Evolutionary conservation across 1,139 yeast genomes (phyloP), one percentile per base, ranked within the genome.

Genomic region (Yueomyces sp.): DNA sequence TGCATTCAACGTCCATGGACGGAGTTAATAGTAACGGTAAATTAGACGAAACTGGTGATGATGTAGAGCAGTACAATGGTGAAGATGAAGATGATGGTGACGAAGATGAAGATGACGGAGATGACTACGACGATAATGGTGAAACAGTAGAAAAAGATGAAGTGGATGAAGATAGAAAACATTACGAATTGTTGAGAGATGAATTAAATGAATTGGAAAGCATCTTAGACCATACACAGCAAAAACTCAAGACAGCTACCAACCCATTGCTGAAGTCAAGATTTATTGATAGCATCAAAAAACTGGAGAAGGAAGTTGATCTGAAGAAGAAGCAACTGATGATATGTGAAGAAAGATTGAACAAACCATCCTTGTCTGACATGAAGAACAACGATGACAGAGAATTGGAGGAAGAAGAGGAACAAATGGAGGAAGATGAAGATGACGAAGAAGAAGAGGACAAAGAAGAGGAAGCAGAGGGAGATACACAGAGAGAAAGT

Each of bases 241-340:
- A 72, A 42, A 91, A 85, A 52, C 75, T 86, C 41, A 76, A 73
- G 19, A 80, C 81, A 45, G 89, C 94, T 1, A 77, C 89, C 35
- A 87, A 87, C 59, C 89, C 89, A 54, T 81, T 91, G 67, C 73
- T 91, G 76, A 79, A 81, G 59, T 84, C 82, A 64, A 81, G 96
- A 65, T 83, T 87, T 59, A 74, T 81, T 54, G 93, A 83, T 51
- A 86, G 85, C 44, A 82, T 86, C 46, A 74, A 73, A 46, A 81
- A 89, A 46, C 72, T 93, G 54, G 81, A 79, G 61, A 79, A 81
- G 41, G 96, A 93, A 50, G 70, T 89, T 47, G 96, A 87, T 45
- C 72, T 76, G 56, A 91, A 91, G 68, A 76, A 76, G 65, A 70
- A 82, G 46, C 91, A 83, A 56, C 69, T 89, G 53, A 66, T 64